A percentile compares a stretch with the other conserved stretches of the same genome.
These are phyloP conservation scores for Candida succiphila DNA, from an alignment of 805 yeast genomes.

Conservation along the genomic window DNA sequence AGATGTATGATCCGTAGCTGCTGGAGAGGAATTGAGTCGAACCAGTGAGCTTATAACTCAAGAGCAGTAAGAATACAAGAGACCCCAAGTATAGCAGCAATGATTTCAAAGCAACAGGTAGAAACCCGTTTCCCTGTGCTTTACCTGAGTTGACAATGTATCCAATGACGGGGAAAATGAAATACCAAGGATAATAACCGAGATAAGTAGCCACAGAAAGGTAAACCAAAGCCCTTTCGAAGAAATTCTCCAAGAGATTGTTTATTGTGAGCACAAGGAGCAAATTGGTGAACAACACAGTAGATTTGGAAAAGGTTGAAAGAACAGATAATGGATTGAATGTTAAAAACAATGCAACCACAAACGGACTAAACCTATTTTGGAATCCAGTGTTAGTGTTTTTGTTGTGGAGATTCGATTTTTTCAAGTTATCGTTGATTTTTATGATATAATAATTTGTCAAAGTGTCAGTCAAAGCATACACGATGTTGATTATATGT, in stretches of 20 bases:
- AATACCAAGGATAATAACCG: constrained; percentile 49
- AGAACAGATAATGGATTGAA: constrained; percentile 75
- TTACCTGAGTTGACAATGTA: constrained; percentile 5
- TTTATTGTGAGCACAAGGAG: constrained; percentile 37
- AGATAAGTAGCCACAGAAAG: constrained; percentile 59
- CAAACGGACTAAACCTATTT: constrained; percentile 9
- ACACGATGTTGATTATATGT: constrained; percentile 30
- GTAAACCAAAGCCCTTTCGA: constrained; percentile 34
- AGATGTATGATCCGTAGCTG: constrained; percentile 48
- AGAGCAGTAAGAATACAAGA: constrained; percentile 18
- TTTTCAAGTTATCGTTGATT: constrained; percentile 31
- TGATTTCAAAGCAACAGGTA: constrained; percentile 13
- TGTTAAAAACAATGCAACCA: constrained; percentile 42
- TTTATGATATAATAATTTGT: constrained; percentile 44
- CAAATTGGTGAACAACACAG: constrained; percentile 52
- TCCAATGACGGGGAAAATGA: constrained; percentile 48
- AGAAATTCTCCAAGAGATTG: constrained; percentile 31
- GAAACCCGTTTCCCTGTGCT: not conserved
- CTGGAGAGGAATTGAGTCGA: constrained; percentile 38
- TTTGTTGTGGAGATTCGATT: constrained; percentile 4
- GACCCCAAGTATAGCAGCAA: constrained; percentile 17
- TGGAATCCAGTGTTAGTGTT: constrained; percentile 2
- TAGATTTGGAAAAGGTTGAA: constrained; percentile 59
- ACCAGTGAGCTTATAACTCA: constrained; percentile 29
- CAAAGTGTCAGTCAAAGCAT: constrained; percentile 47